Evolutionary conservation across 352 stramenopile genomes (phyloP).

Genomic region (Phytophthora macrochlamydospora): DNA sequence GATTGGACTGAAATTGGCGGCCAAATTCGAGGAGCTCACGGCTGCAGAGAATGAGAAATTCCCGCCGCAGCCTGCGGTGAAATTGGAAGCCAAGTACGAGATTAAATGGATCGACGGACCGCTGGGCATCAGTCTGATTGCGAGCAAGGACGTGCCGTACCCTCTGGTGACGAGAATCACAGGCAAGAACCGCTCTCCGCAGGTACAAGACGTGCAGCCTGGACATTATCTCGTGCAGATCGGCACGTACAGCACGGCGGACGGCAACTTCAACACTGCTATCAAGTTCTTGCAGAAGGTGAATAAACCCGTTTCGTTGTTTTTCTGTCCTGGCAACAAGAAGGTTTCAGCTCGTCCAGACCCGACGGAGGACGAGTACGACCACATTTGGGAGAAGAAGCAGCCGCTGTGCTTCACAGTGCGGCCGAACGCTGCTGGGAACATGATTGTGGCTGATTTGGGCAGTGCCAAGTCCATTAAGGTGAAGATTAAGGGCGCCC

Average conservation of each 20-base stretch:
- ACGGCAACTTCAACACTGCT: slow-evolving; percentile 88
- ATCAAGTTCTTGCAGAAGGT: slow-evolving; percentile 92
- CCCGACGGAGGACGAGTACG: slow-evolving; percentile 71
- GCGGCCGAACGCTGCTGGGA: slow-evolving; percentile 58
- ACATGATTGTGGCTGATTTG: slow-evolving; percentile 84
- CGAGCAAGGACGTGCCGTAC: slow-evolving; percentile 87
- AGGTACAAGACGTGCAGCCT: slow-evolving; percentile 87
- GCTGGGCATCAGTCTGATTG: slow-evolving; percentile 87
- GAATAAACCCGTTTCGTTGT: slow-evolving; percentile 83
- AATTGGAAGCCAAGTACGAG: slow-evolving; percentile 85
- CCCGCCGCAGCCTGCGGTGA: slow-evolving; percentile 64
- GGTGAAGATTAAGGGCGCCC: slow-evolving; percentile 70
- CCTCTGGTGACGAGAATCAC: slow-evolving; percentile 88
- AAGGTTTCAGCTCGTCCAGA: slow-evolving; percentile 78
- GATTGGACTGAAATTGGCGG: slow-evolving; percentile 72
- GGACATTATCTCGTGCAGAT: slow-evolving; percentile 90
- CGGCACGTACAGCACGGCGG: slow-evolving; percentile 79
- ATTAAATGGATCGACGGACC: slow-evolving; percentile 89
- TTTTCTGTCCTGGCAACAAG: slow-evolving; percentile 85
- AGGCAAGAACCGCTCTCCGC: slow-evolving; percentile 86
- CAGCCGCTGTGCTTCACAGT: slow-evolving; percentile 86
- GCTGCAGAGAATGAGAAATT: slow-evolving; percentile 76
- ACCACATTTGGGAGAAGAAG: slow-evolving; percentile 91
- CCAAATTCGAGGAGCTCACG: slow-evolving; percentile 81
- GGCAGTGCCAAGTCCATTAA: slow-evolving; percentile 89